Evolutionary conservation across 1,284 basidiomycete species (phyloP).

Genomic region (Phellopilus nigrolimitatus): DNA sequence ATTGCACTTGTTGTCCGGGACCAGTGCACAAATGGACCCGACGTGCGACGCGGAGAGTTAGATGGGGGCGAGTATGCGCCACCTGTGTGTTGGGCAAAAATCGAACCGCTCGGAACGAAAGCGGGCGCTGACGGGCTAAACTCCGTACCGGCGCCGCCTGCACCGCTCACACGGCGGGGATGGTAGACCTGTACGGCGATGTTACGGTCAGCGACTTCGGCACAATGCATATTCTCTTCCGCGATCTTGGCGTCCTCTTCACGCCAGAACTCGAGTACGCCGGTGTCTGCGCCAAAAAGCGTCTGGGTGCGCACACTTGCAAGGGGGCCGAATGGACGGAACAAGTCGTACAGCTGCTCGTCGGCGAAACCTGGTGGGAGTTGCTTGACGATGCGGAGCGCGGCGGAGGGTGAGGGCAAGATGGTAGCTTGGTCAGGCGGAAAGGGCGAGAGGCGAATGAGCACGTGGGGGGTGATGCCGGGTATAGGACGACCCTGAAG

Average conservation of each 20-base stretch:
- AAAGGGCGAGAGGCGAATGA: conserved; percentile 68
- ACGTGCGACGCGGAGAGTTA: conserved; percentile 28
- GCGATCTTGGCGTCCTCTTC: conserved; percentile 79
- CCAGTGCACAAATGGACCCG: conserved; percentile 69
- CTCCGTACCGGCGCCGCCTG: conserved; percentile 46
- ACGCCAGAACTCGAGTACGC: conserved; percentile 82
- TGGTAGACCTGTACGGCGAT: conserved; percentile 77
- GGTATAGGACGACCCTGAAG: conserved; percentile 70
- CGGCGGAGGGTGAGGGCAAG: conserved; percentile 66
- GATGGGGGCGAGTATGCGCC: conserved; percentile 6
- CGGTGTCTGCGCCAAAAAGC: conserved; percentile 48
- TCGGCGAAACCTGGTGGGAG: conserved; percentile 64
- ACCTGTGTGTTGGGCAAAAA: conserved; percentile 45
- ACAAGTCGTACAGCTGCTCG: conserved; percentile 66
- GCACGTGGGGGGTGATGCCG: conserved; percentile 47
- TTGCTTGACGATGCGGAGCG: conserved; percentile 74
- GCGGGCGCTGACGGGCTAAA: conserved; percentile 69
- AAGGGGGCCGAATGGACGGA: conserved; percentile 68
- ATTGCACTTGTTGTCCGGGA: conserved; percentile 85
- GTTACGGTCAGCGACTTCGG: conserved; percentile 73
- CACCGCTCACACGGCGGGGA: conserved; percentile 37
- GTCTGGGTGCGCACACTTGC: conserved; percentile 68
- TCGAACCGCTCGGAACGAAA: conserved; percentile 63
- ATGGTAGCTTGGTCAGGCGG: conserved; percentile 68
- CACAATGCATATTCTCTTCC: conserved; percentile 76